Evolutionary conservation across 441 rosid species (phyloP).

Genomic region (Arabidopsis hybrid): DNA sequence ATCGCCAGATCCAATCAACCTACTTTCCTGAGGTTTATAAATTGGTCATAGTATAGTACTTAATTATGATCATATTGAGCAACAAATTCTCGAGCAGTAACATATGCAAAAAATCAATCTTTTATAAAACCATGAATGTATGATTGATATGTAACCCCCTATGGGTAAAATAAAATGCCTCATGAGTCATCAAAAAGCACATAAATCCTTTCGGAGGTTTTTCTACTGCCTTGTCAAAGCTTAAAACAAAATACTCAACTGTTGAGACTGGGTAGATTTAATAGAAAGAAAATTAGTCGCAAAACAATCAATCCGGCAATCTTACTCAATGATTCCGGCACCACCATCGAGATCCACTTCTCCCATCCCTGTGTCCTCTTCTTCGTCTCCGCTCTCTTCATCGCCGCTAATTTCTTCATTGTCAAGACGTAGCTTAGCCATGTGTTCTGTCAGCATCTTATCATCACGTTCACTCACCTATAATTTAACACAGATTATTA

Average conservation of each 20-base stretch:
- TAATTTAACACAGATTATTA: conserved; percentile 12
- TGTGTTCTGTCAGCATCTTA: conserved; percentile 90
- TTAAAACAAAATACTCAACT: conserved; percentile 22
- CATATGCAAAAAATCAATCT: conserved; percentile 22
- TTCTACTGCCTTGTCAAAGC: conserved; percentile 28
- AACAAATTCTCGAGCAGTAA: conserved; percentile 2
- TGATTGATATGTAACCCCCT: conserved; percentile 32
- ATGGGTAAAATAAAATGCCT: conserved; percentile 29
- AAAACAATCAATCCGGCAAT: conserved; percentile 6
- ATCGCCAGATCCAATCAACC: not conserved
- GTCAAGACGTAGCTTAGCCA: conserved; percentile 80
- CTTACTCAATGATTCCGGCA: conserved; percentile 63
- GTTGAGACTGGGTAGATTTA: conserved; percentile 1
- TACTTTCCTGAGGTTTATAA: not conserved
- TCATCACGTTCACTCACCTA: conserved; percentile 99
- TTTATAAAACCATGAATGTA: conserved; percentile 25
- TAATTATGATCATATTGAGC: not conserved
- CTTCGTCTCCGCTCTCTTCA: conserved; percentile 95
- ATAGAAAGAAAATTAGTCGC: conserved; percentile 19
- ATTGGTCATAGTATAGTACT: not conserved
- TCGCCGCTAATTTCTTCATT: conserved; percentile 94
- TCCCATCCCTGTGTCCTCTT: conserved; percentile 96
- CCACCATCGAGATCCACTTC: conserved; percentile 70
- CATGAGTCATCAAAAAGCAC: not conserved
- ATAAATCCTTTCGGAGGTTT: conserved; percentile 26